Conservation (phyloP, 768 basidiomycete species). For the Amyloporia xantha region DNA sequence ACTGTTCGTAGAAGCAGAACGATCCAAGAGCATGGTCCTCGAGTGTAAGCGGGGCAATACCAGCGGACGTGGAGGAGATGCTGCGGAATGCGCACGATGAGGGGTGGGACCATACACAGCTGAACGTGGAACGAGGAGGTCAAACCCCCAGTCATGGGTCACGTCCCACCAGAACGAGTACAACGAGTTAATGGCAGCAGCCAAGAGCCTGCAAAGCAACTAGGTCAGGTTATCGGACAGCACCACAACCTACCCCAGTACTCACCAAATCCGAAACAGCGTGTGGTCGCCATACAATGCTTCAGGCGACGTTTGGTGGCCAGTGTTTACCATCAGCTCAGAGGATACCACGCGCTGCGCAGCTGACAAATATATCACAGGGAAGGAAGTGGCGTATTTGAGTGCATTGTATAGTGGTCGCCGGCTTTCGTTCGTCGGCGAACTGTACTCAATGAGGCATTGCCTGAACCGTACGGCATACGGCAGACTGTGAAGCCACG, state of each 20-base stretch:
- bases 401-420: constrained; percentile 85
- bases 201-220: constrained; percentile 55
- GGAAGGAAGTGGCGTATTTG: constrained; percentile 96
- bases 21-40: constrained; percentile 16
- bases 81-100: constrained; percentile 13
- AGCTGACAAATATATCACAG: constrained; percentile 91
- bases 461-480: constrained; percentile 92
- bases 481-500: constrained; percentile 52
- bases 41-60: constrained; percentile 43
- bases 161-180: constrained; percentile 99
- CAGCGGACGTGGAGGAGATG: constrained; percentile 35
- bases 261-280: constrained; percentile 55
- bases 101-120: background rate
- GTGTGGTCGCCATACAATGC: constrained; percentile 72
- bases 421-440: constrained; percentile 52
- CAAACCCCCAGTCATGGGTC: constrained; percentile 95
- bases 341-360: constrained; percentile 69
- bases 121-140: constrained; percentile 42
- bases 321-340: no score
- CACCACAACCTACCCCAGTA: background rate
- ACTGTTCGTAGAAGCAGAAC: constrained; percentile 4
- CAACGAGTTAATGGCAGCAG: constrained; percentile 80
- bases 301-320: constrained; percentile 26
- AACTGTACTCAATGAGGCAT: constrained; percentile 78
- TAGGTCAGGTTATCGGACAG: background rate